Percentiles rank a stretch among this genome's conserved stretches.
Evolutionary conservation across 495 filamentous ascomycete species (phyloP).

Genomic region (Tuber calosporum): DNA sequence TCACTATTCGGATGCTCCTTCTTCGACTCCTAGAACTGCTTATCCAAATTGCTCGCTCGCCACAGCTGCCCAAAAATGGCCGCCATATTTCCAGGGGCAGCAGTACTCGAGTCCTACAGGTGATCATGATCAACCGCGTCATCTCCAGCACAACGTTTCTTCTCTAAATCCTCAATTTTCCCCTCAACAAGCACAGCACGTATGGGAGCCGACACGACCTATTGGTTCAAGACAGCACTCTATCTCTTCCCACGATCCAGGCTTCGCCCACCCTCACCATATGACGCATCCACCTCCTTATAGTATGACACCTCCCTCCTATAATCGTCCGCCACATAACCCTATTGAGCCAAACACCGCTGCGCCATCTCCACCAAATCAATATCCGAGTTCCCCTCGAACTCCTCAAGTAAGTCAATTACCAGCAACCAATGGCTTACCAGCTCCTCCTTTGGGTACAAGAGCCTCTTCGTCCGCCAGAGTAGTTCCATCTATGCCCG

Average conservation of each 20-base stretch:
- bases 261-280: constrained; percentile 32
- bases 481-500: constrained; percentile 17
- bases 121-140: constrained; percentile 30
- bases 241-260: constrained; percentile 24
- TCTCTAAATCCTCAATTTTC: constrained; percentile 20
- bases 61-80: constrained; percentile 25
- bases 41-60: constrained; percentile 19
- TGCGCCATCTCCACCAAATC: constrained; percentile 38
- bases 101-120: constrained; percentile 22
- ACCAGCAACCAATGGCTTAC: constrained; percentile 17
- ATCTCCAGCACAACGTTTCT: constrained; percentile 18
- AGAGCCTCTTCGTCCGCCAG: constrained; percentile 18
- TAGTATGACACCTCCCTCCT: constrained; percentile 26
- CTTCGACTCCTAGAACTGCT: constrained; percentile 31
- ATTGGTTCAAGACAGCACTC: constrained; percentile 24
- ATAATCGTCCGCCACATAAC: constrained; percentile 37
- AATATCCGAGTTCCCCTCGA: constrained; percentile 37
- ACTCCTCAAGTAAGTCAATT: constrained; percentile 35
- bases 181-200: constrained; percentile 11
- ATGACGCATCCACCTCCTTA: constrained; percentile 31
- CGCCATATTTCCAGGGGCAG: constrained; percentile 8
- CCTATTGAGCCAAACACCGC: constrained; percentile 39
- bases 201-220: constrained; percentile 23
- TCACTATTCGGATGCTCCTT: constrained; percentile 28
- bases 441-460: constrained; percentile 6